phyloP scores from a whole-genome alignment of 139 green algal species.

The Chlorella sp. region DNA sequence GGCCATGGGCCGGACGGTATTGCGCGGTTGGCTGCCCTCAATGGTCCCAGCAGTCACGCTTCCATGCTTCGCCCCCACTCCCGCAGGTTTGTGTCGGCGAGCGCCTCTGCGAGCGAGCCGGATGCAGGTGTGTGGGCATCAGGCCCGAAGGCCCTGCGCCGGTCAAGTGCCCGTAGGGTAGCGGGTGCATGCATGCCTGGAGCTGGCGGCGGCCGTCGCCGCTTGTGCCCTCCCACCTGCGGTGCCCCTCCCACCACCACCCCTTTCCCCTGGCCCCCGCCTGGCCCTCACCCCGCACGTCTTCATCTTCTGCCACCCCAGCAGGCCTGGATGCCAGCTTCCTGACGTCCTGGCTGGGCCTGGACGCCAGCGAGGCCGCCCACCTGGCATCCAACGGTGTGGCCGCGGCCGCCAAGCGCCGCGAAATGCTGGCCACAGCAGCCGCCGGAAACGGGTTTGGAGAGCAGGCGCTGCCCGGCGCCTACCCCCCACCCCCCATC shows the following conservation, averaged over 20 bases:
- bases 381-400: background rate
- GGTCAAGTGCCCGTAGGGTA: background rate
- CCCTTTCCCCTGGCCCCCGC: too few relatives aligned
- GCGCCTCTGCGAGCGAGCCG: too few relatives aligned
- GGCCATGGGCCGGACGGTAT: too few relatives aligned
- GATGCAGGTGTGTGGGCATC: too few relatives aligned
- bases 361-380: background rate
- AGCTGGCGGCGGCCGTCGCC: too few relatives aligned
- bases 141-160: too few relatives aligned
- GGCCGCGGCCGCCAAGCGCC: background rate
- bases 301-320: background rate
- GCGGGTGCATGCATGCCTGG: background rate
- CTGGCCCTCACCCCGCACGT: too few relatives aligned
- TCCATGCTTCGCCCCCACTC: too few relatives aligned
- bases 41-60: too few relatives aligned
- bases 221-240: too few relatives aligned
- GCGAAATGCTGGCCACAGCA: background rate
- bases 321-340: background rate
- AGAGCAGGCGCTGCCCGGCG: background rate
- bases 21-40: too few relatives aligned
- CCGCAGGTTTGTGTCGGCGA: too few relatives aligned
- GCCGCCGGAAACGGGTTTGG: background rate
- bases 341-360: background rate
- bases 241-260: background rate
- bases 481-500: background rate